Evolutionary conservation across 495 filamentous ascomycete species (phyloP).

Genomic region (Xylaria venustula): DNA sequence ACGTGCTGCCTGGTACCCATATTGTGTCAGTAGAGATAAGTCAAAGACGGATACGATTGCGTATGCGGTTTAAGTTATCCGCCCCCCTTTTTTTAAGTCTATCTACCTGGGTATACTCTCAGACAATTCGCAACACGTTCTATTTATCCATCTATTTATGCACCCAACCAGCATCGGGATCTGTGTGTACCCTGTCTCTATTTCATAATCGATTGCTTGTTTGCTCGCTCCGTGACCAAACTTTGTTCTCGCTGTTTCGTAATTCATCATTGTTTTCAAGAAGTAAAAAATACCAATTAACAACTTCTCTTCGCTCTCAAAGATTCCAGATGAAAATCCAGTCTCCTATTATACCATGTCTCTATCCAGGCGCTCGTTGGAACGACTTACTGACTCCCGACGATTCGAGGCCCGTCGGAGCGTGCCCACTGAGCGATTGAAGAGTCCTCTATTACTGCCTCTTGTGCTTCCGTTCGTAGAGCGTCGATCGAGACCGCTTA

Average conservation of each 20-base stretch:
- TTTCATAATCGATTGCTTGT: no score
- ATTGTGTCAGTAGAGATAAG: no score
- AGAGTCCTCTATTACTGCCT: slow-evolving; percentile 13
- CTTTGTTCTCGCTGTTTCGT: no score
- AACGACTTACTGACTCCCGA: not conserved
- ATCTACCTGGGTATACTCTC: not conserved
- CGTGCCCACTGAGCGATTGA: slow-evolving; percentile 12
- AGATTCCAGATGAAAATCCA: no score
- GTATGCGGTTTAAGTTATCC: no score
- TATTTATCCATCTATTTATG: not conserved
- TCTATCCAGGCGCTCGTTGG: slow-evolving; percentile 6
- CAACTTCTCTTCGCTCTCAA: not conserved
- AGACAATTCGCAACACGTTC: not conserved
- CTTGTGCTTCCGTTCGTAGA: slow-evolving; percentile 16
- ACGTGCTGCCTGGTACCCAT: no score
- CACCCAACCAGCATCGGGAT: no score
- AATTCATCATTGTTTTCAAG: no score
- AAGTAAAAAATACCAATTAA: not conserved
- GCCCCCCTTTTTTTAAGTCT: no score
- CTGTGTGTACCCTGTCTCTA: no score
- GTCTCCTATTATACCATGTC: slow-evolving; percentile 21
- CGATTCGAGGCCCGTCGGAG: slow-evolving; percentile 3
- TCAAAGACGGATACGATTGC: no score
- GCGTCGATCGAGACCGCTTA: slow-evolving; percentile 16
- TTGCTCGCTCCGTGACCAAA: no score